A percentile compares a stretch with the other conserved stretches of the same genome.
Conservation (phyloP, 257 asterid genomes). For the Forsythia suspensa region DNA sequence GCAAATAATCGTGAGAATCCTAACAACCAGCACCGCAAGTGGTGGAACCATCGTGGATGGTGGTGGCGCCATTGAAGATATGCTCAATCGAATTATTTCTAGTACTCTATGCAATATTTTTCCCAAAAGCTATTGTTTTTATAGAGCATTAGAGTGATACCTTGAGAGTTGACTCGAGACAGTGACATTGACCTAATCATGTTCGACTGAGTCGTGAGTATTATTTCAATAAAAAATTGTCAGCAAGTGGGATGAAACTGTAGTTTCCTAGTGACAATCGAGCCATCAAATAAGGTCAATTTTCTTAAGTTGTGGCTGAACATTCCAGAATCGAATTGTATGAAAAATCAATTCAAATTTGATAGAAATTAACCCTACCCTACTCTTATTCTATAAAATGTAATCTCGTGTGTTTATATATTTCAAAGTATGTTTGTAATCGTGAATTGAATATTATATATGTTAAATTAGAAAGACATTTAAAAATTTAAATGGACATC, state of each 20-base stretch:
- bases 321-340: too few relatives aligned
- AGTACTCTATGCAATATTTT: neutral
- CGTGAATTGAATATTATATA: too few relatives aligned
- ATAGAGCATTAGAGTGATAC: neutral
- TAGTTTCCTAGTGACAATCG: neutral
- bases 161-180: neutral
- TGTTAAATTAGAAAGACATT: too few relatives aligned
- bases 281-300: neutral
- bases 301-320: too few relatives aligned
- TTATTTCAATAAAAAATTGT: neutral
- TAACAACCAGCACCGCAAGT: constrained; percentile 20
- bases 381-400: too few relatives aligned
- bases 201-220: neutral
- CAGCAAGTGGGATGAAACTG: neutral
- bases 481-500: too few relatives aligned
- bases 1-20: constrained; percentile 34
- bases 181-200: neutral
- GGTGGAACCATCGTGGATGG: constrained; percentile 31
- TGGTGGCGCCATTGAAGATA: constrained; percentile 20
- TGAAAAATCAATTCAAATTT: too few relatives aligned
- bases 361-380: too few relatives aligned
- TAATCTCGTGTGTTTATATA: too few relatives aligned
- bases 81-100: neutral
- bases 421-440: too few relatives aligned
- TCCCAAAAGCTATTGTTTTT: neutral